Percentiles rank a stretch among this genome's conserved stretches.
phyloP scores from a whole-genome alignment of 495 filamentous ascomycete genomes.

The Annulohypoxylon moriforme region DNA sequence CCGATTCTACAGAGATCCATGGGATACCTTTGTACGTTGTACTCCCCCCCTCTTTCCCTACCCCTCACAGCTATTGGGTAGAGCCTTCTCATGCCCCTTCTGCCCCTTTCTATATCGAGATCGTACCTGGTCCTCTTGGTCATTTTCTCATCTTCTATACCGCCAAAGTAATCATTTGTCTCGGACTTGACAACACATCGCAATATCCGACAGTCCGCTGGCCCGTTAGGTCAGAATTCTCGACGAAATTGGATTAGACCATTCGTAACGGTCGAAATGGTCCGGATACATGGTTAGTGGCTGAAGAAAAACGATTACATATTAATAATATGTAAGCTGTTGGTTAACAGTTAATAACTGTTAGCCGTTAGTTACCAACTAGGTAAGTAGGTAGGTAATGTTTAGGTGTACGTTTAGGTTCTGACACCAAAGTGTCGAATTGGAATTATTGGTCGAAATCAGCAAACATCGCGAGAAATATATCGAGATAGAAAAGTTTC shows the following conservation, averaged over 20 bases:
- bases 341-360: neutral
- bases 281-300: neutral
- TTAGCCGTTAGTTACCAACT: neutral
- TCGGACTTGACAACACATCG: constrained; percentile 11
- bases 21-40: neutral
- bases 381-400: neutral
- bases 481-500: neutral
- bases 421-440: neutral
- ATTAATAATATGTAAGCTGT: neutral
- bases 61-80: constrained; percentile 17
- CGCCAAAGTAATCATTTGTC: neutral
- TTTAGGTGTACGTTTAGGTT: neutral
- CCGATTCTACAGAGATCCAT: neutral
- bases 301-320: neutral
- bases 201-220: neutral
- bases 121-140: constrained; percentile 2
- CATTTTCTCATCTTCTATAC: constrained; percentile 14
- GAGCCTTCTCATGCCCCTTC: neutral
- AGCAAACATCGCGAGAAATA: constrained; percentile 4
- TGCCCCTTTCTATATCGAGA: neutral
- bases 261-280: neutral
- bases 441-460: neutral
- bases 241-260: neutral
- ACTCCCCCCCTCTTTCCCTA: neutral
- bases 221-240: neutral